phyloP scores from a whole-genome alignment of 192 early-diverging fungal genomes.

The Coemansia sp. region DNA sequence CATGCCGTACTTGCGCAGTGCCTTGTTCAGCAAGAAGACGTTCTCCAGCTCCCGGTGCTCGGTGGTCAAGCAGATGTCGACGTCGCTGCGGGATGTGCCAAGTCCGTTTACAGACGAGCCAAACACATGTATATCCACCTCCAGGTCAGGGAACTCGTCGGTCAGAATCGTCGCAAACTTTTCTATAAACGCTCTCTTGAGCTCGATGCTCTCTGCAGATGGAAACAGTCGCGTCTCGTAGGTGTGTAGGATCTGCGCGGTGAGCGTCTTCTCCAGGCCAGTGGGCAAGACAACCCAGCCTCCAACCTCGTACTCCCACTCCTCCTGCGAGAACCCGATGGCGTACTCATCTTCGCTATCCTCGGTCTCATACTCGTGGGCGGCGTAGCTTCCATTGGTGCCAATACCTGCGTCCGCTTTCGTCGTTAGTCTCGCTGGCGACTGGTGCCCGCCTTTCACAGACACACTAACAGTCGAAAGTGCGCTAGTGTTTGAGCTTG shows the following conservation, averaged over 20 bases:
- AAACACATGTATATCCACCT: conserved; percentile 82
- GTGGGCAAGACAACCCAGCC: conserved; percentile 36
- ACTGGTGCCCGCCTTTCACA: background rate
- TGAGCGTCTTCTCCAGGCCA: conserved; percentile 53
- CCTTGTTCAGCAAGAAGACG: conserved; percentile 70
- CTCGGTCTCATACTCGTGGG: conserved; percentile 9
- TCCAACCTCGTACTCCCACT: conserved; percentile 37
- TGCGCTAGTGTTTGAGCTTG: background rate
- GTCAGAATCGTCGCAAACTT: conserved; percentile 82
- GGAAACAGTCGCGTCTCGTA: conserved; percentile 63
- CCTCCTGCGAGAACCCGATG: conserved; percentile 39
- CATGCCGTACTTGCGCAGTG: conserved; percentile 81
- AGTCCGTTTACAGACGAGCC: conserved; percentile 91
- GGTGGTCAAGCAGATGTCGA: conserved; percentile 92
- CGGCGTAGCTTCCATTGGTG: conserved; percentile 1
- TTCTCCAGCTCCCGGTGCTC: conserved; percentile 72
- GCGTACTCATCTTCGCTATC: conserved; percentile 29
- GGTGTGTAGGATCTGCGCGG: conserved; percentile 61
- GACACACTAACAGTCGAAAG: background rate
- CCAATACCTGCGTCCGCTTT: background rate
- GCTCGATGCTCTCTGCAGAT: conserved; percentile 64
- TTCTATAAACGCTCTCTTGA: conserved; percentile 65
- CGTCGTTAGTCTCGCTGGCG: background rate
- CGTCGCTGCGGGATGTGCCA: conserved; percentile 79
- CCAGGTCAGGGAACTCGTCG: conserved; percentile 75